These are phyloP conservation scores for Cladosporium sp. DNA, from an alignment of 2,329 filamentous ascomycete species.

Conservation along the genomic window DNA sequence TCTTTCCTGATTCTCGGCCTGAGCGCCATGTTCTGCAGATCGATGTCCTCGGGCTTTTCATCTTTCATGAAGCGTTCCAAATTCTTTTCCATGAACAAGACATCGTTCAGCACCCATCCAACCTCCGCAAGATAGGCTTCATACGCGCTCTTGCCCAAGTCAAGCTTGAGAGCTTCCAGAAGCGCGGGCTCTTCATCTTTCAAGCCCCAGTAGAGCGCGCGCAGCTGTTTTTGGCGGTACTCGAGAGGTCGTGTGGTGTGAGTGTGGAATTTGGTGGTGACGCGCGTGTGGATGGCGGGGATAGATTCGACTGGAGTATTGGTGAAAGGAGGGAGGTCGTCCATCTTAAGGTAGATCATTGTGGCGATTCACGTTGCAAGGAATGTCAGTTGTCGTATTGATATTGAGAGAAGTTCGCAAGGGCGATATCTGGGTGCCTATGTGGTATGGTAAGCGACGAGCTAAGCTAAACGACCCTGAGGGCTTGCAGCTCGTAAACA, in stretches of 20 bases:
- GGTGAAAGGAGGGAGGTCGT: slow-evolving; percentile 28
- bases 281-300: slow-evolving; percentile 53
- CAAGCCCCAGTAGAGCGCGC: slow-evolving; percentile 90
- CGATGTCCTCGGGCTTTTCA: slow-evolving; percentile 67
- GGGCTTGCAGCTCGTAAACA: background rate
- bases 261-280: slow-evolving; percentile 67
- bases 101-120: slow-evolving; percentile 75
- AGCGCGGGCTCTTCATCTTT: slow-evolving; percentile 73
- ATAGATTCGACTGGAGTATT: slow-evolving; percentile 65
- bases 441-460: background rate
- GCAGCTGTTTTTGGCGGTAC: slow-evolving; percentile 79
- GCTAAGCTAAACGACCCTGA: slow-evolving; percentile 2
- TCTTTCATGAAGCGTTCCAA: slow-evolving; percentile 80
- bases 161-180: slow-evolving; percentile 68
- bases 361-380: background rate
- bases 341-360: slow-evolving; percentile 20
- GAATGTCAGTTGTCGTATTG: background rate
- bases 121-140: slow-evolving; percentile 74
- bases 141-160: slow-evolving; percentile 72
- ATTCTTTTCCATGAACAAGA: slow-evolving; percentile 72
- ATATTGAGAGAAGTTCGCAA: background rate
- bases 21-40: slow-evolving; percentile 64
- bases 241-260: slow-evolving; percentile 78
- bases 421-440: background rate
- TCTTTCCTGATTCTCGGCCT: slow-evolving; percentile 78